Evolutionary conservation across 805 yeast genomes (phyloP).

Genomic region (Metschnikowia baotianmanensis): DNA sequence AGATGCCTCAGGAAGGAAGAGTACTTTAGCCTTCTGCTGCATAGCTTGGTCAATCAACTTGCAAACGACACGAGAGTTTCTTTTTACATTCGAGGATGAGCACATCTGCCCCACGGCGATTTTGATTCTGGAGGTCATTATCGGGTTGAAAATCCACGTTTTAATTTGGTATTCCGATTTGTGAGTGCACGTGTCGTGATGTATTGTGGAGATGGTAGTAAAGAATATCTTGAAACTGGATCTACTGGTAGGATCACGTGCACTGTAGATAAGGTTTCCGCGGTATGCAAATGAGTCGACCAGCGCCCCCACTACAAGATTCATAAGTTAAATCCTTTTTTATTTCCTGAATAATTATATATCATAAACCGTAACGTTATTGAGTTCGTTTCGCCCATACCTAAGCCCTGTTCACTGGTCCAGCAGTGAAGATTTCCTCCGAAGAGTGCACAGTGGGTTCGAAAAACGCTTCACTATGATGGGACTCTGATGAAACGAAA

Average conservation of each 20-base stretch:
- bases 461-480: slow-evolving; percentile 20
- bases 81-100: slow-evolving; percentile 59
- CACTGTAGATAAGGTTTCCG: slow-evolving; percentile 6
- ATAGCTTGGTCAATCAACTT: slow-evolving; percentile 65
- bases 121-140: slow-evolving; percentile 7
- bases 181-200: no score
- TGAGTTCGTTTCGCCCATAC: no score
- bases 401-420: slow-evolving; percentile 36
- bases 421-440: slow-evolving; percentile 44
- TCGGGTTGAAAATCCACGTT: not conserved
- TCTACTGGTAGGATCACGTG: slow-evolving; percentile 2
- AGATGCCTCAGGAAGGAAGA: slow-evolving; percentile 91
- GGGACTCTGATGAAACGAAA: not conserved
- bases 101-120: slow-evolving; percentile 88
- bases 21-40: slow-evolving; percentile 54
- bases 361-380: no score
- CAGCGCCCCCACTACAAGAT: no score
- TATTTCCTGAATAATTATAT: not conserved
- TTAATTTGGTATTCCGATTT: no score
- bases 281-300: no score
- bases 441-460: slow-evolving; percentile 41
- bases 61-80: slow-evolving; percentile 60
- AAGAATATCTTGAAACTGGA: no score
- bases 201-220: no score
- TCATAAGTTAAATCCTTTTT: not conserved